phyloP scores from a whole-genome alignment of 495 filamentous ascomycete species.

The Podospora pseudocomata region DNA sequence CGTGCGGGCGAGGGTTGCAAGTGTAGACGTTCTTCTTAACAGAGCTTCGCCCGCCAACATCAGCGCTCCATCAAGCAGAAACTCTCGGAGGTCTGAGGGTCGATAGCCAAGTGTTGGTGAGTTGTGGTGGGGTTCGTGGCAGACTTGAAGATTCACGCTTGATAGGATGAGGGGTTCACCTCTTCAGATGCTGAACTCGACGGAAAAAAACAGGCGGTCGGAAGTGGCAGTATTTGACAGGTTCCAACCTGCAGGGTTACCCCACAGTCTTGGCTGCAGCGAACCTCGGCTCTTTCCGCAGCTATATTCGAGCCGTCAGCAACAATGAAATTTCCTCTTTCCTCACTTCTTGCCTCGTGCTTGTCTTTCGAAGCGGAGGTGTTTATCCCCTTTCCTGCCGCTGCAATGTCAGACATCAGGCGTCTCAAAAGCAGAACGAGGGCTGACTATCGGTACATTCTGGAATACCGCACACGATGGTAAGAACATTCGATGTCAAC shows the following conservation, averaged over 20 bases:
- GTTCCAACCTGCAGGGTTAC: neutral
- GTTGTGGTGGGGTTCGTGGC: neutral
- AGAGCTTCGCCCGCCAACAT: neutral
- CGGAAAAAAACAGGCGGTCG: neutral
- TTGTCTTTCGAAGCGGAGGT: too few relatives aligned
- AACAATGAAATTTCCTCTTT: neutral
- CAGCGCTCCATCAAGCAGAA: neutral
- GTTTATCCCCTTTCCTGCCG: neutral
- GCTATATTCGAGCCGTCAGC: neutral
- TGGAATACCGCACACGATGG: constrained; percentile 90
- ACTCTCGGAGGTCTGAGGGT: neutral
- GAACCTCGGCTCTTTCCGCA: neutral
- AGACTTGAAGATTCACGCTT: neutral
- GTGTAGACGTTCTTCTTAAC: neutral
- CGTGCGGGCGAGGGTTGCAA: neutral
- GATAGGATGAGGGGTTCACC: neutral
- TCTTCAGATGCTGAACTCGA: neutral
- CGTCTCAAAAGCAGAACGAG: constrained; percentile 61
- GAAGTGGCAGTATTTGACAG: neutral
- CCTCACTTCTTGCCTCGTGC: neutral
- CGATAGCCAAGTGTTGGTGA: neutral
- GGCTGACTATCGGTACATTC: constrained; percentile 71
- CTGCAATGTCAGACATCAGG: constrained; percentile 33
- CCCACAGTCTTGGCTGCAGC: neutral
- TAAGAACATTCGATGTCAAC: constrained; percentile 32